These are phyloP conservation scores for Tilletia walkeri DNA, from an alignment of 1,284 basidiomycete genomes.

Conservation along the genomic window DNA sequence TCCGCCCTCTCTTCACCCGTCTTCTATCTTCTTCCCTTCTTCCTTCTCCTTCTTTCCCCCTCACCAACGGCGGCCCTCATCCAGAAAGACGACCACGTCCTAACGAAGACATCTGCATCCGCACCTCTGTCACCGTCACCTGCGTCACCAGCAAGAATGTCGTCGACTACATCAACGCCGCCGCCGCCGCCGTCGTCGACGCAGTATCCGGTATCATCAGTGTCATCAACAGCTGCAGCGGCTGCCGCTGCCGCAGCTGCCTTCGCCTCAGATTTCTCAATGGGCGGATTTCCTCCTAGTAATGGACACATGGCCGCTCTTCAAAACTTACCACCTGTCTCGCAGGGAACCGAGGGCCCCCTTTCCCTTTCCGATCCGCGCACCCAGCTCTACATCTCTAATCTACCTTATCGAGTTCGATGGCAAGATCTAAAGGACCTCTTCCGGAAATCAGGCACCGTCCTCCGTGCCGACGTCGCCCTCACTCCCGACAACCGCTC, in stretches of 20 bases:
- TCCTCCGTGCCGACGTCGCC: conserved; percentile 56
- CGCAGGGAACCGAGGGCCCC: conserved; percentile 5
- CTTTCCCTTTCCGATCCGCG: conserved; percentile 67
- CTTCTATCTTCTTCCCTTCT: no score
- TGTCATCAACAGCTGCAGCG: no score
- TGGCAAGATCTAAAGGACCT: conserved; percentile 58
- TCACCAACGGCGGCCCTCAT: no score
- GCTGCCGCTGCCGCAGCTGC: neutral
- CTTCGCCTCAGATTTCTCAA: neutral
- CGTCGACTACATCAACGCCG: no score
- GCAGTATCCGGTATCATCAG: no score
- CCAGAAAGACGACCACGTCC: no score
- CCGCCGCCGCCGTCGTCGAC: no score
- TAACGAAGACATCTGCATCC: no score
- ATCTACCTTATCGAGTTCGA: conserved; percentile 56
- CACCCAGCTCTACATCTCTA: conserved; percentile 64
- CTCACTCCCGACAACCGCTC: conserved; percentile 52
- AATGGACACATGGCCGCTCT: neutral
- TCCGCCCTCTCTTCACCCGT: no score
- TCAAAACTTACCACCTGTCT: conserved; percentile 5
- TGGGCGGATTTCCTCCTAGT: neutral
- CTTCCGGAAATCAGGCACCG: conserved; percentile 57
- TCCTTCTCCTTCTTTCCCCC: no score
- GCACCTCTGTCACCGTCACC: no score
- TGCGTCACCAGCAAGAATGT: no score